Evolutionary conservation across 257 asterid species (phyloP), one percentile per base, ranked within the genome.

Genomic region (Echium plantagineum): DNA sequence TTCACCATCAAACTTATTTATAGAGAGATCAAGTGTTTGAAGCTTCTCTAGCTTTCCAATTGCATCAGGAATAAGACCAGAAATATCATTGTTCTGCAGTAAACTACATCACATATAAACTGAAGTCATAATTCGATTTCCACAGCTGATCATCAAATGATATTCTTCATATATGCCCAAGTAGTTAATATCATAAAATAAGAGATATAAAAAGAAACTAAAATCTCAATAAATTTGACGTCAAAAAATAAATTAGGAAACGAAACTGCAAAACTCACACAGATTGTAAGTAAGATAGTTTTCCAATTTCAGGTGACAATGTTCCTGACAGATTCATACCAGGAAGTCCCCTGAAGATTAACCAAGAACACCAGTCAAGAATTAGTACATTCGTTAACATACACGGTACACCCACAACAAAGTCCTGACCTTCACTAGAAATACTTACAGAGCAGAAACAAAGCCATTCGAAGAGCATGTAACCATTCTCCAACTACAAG

Each of bases 401-500:
- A 42, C 49, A 42, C 16, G 17, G 46, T 10, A 42, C 49, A 42
- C 16, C 49, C 49, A 42, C 13, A 42, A 13, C 16, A 13, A 5
- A 42, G 15, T 42, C 49, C 16, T 0, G 16, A 12, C 49, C 16
- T 42, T 12, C 17, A 2, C 30, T 53, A 12, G 49, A 65, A 48
- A 66, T 21, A 74, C 98, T 93, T 78, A 93, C 99, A 89, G 70
- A 63, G 81, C 81, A 71, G 94, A 89, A 53, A 93, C 99, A 77
- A 78, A 83, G 63, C 95, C 95, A 78, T 89, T 97, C 59, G 47
- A 17, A 19, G 94, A 72, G 66, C 99, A 93, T 58, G 95, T 81
- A 60, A 93, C 77, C 97, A 86, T 86, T 69, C 96, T 84, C 99
- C 99, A 93, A 73, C 97, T 80, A 77, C 99, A 93, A 60, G 99